Evolutionary conservation across 23 red algal species (phyloP), one percentile per base, ranked within the genome.

Genomic region (Agarophyton chilense): DNA sequence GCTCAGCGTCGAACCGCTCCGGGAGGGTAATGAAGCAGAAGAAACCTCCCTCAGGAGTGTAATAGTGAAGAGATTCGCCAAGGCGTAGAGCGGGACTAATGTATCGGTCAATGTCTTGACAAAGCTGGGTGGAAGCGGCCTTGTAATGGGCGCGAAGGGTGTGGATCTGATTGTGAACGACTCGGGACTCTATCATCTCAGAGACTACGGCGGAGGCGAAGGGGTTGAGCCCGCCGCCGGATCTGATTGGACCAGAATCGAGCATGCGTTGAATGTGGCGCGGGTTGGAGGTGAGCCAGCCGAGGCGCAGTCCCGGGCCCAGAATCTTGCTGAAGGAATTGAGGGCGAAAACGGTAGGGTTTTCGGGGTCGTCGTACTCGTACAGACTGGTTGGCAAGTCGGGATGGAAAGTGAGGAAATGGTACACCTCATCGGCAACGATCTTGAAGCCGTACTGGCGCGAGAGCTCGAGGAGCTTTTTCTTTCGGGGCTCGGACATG

Each of bases 261-360:
- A 91, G 42, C 5, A 97, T 44, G 40, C 88, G 86, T 22, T 82
- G 53, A 2, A 97, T 83, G 55, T 91, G 85, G 7, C 21, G 33
- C 14, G 68, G 62, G 39, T 72, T 67, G 19, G 95, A 43, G 28
- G 92, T 77, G 41, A 97, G 31, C 95, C 95, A 97, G 8, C 95
- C 95, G 19, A 97, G 44, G 26, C 95, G 90, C 40, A 97, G 43
- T 40, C 95, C 95, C 16, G 95, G 95, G 6, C 95, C 95, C 29
- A 97, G 90, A 16, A 94, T 32, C 67, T 97, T 97, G 89, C 70
- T 82, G 49, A 97, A 94, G 25, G 84, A 90, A 43, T 97, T 93
- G 43, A 97, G 34, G 24, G 95, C 47, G 25, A 97, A 75, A 25
- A 97, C 95, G 5, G 72, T 78, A 8, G 90, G 90, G 10, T 91